Evolutionary conservation across 192 early-diverging fungal genomes (phyloP).

Genomic region (Hyaloraphidium curvatum): DNA sequence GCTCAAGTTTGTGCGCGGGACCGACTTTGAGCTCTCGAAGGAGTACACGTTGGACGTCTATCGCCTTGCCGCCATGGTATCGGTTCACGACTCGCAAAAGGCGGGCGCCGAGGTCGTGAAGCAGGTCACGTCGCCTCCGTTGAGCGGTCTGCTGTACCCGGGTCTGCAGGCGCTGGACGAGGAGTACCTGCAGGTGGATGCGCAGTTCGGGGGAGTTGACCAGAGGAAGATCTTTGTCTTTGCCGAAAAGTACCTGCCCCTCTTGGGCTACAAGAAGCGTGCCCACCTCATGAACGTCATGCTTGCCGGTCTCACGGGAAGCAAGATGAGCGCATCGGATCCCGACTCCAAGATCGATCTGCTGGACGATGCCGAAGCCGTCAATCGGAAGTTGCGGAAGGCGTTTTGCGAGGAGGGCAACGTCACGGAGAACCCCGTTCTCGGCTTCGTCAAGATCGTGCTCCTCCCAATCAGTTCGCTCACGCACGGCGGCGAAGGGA

Average conservation of each 20-base stretch:
- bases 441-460: constrained; percentile 77
- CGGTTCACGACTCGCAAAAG: constrained; percentile 93
- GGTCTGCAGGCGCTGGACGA: constrained; percentile 95
- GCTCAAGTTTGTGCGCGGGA: constrained; percentile 80
- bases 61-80: constrained; percentile 59
- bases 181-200: constrained; percentile 85
- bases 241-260: constrained; percentile 87
- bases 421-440: constrained; percentile 72
- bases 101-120: constrained; percentile 98
- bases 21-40: constrained; percentile 65
- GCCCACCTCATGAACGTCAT: constrained; percentile 96
- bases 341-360: constrained; percentile 95
- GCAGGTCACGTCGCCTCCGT: constrained; percentile 66
- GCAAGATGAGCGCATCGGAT: constrained; percentile 93
- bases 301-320: constrained; percentile 82
- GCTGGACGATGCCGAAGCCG: constrained; percentile 59
- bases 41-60: constrained; percentile 88
- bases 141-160: constrained; percentile 94
- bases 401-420: constrained; percentile 97
- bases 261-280: constrained; percentile 88
- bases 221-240: constrained; percentile 98
- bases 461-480: constrained; percentile 74
- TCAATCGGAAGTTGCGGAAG: constrained; percentile 73
- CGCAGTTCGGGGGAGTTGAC: constrained; percentile 93
- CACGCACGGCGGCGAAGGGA: constrained; percentile 14